phyloP scores from a whole-genome alignment of 2,329 filamentous ascomycete genomes.

The Trichoderma cornu-damae region DNA sequence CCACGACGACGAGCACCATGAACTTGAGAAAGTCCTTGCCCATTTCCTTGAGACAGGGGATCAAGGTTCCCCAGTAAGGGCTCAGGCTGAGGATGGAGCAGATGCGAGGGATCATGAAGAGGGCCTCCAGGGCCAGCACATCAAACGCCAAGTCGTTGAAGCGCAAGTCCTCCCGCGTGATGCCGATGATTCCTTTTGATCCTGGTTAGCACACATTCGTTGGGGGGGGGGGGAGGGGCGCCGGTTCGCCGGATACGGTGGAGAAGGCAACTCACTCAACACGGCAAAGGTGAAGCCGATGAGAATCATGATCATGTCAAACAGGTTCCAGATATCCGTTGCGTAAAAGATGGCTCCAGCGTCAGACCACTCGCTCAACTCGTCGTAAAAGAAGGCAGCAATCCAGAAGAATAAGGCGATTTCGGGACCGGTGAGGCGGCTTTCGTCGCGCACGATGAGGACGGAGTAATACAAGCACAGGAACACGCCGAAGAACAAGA shows the following conservation, averaged over 20 bases:
- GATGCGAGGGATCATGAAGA: slow-evolving; percentile 85
- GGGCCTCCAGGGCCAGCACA: slow-evolving; percentile 78
- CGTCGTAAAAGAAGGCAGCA: slow-evolving; percentile 80
- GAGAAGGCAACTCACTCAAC: slow-evolving; percentile 67
- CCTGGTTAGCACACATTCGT: not conserved
- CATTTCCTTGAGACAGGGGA: slow-evolving; percentile 92
- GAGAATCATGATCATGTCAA: slow-evolving; percentile 67
- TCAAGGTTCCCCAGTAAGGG: slow-evolving; percentile 84
- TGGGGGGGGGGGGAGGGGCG: not conserved
- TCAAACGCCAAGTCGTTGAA: slow-evolving; percentile 81
- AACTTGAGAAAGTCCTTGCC: slow-evolving; percentile 88
- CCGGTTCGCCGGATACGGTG: too few relatives aligned
- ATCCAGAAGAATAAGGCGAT: slow-evolving; percentile 79
- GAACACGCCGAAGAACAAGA: slow-evolving; percentile 72
- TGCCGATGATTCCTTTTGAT: slow-evolving; percentile 31
- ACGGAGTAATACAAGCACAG: slow-evolving; percentile 82
- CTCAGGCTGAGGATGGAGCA: slow-evolving; percentile 83
- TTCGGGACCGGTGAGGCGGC: slow-evolving; percentile 63
- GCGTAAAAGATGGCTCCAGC: slow-evolving; percentile 83
- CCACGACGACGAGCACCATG: slow-evolving; percentile 69
- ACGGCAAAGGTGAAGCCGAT: slow-evolving; percentile 67
- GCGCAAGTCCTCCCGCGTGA: slow-evolving; percentile 48
- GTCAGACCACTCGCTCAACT: slow-evolving; percentile 77
- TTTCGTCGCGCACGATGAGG: slow-evolving; percentile 65
- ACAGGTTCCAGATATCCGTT: slow-evolving; percentile 75